Percentiles rank a stretch among this genome's conserved stretches.
Conservation (phyloP, 1,284 basidiomycete genomes). For the Cutaneotrichosporon cavernicola region DNA sequence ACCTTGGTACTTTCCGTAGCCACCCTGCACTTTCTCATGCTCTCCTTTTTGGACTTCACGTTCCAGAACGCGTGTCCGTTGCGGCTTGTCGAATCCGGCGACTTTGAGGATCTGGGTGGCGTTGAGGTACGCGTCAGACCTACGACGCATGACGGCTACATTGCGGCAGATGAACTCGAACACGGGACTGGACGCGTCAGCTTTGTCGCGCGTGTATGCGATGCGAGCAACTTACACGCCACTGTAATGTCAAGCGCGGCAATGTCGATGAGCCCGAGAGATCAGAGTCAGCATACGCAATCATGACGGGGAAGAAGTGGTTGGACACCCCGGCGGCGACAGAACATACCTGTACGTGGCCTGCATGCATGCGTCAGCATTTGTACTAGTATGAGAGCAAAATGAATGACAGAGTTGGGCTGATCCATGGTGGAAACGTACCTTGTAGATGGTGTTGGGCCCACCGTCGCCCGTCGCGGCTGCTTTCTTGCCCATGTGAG, state of each 20-base stretch:
- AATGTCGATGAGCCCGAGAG: background rate
- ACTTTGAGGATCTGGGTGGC: slow-evolving; percentile 99
- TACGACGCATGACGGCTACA: slow-evolving; percentile 95
- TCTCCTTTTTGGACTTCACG: slow-evolving; percentile 98
- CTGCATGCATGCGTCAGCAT: slow-evolving; percentile 24
- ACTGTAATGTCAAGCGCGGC: slow-evolving; percentile 32
- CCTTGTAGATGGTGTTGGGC: slow-evolving; percentile 47
- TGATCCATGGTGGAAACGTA: slow-evolving; percentile 20
- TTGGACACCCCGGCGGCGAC: background rate
- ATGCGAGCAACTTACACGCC: slow-evolving; percentile 49
- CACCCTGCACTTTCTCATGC: slow-evolving; percentile 99
- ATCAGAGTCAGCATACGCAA: slow-evolving; percentile 14
- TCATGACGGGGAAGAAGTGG: background rate
- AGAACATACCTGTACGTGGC: slow-evolving; percentile 36
- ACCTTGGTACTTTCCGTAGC: slow-evolving; percentile 99
- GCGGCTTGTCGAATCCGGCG: slow-evolving; percentile 98
- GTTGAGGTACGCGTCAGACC: slow-evolving; percentile 95
- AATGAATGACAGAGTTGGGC: background rate
- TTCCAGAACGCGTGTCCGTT: slow-evolving; percentile 93
- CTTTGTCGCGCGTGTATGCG: background rate
- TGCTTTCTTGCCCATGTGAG: slow-evolving; percentile 34
- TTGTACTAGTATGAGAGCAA: background rate
- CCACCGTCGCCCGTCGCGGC: slow-evolving; percentile 31
- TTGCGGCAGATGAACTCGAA: slow-evolving; percentile 76
- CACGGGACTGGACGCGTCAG: slow-evolving; percentile 42